Percentiles rank a stretch among this genome's conserved stretches.
phyloP scores from a whole-genome alignment of 768 basidiomycete genomes.

The Dictyophora rubrovolvata region DNA sequence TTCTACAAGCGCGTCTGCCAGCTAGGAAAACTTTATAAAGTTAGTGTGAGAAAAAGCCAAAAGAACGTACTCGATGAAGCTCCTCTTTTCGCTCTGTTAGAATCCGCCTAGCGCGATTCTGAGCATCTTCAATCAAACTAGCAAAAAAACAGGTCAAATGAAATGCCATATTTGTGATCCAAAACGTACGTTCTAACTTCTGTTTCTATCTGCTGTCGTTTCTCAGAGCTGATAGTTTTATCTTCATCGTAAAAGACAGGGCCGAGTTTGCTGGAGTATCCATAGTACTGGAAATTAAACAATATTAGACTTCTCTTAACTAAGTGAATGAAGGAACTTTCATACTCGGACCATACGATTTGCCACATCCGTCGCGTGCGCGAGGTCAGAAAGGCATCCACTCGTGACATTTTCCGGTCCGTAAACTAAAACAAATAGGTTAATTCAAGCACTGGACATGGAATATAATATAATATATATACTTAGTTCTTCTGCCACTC shows the following conservation, averaged over 20 bases:
- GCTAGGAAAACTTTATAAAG: conserved; percentile 36
- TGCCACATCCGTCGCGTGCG: conserved; percentile 69
- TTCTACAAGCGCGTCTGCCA: conserved; percentile 86
- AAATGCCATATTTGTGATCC: not conserved
- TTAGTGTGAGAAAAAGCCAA: conserved; percentile 7
- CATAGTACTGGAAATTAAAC: conserved; percentile 45
- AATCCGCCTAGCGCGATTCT: conserved; percentile 53
- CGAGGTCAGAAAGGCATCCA: conserved; percentile 85
- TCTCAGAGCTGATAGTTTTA: conserved; percentile 59
- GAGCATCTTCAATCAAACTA: conserved; percentile 55
- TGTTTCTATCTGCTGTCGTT: conserved; percentile 76
- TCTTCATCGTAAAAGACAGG: conserved; percentile 75
- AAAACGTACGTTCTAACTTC: conserved; percentile 69
- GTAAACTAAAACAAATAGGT: conserved; percentile 56
- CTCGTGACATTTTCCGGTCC: conserved; percentile 83
- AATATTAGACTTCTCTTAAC: not conserved
- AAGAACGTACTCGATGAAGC: conserved; percentile 52
- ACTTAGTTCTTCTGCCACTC: conserved; percentile 90
- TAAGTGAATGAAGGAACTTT: conserved; percentile 5
- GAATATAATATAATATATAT: conserved; percentile 20
- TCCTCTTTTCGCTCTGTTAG: conserved; percentile 62
- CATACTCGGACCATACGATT: conserved; percentile 82
- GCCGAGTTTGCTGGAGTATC: conserved; percentile 69
- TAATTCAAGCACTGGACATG: conserved; percentile 13
- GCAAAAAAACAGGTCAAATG: conserved; percentile 20